A percentile compares a stretch with the other conserved stretches of the same genome.
Conservation (phyloP, 2,329 filamentous ascomycete species). For the Aspergillus fructus region DNA sequence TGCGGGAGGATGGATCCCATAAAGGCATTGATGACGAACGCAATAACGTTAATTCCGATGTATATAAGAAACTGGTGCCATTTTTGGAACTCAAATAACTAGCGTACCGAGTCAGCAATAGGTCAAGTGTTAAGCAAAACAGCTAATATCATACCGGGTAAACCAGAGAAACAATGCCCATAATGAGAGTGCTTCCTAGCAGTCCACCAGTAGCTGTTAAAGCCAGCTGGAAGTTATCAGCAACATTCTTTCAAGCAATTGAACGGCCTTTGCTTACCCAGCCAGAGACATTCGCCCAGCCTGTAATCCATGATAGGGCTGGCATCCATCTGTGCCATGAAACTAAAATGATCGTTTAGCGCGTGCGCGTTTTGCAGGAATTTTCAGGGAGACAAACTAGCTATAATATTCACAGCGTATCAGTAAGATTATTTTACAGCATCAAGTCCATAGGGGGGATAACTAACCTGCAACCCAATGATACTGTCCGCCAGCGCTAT, state of each 20-base stretch:
- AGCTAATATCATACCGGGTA: conserved; percentile 42
- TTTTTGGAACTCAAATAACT: conserved; percentile 53
- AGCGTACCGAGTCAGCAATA: not conserved
- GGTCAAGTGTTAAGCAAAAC: not conserved
- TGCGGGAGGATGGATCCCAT: conserved; percentile 61
- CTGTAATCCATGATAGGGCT: conserved; percentile 67
- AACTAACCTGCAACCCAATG: conserved; percentile 64
- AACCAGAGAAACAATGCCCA: conserved; percentile 64
- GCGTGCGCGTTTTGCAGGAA: not conserved
- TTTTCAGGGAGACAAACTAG: conserved; percentile 36
- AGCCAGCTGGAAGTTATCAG: conserved; percentile 42
- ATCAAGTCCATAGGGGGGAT: not conserved
- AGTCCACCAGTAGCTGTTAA: conserved; percentile 68
- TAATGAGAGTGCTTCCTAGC: conserved; percentile 65
- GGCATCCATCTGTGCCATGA: conserved; percentile 61
- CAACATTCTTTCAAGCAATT: conserved; percentile 1
- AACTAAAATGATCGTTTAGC: conserved; percentile 35
- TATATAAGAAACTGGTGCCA: conserved; percentile 78
- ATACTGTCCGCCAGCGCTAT: conserved; percentile 62
- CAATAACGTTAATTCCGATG: conserved; percentile 60
- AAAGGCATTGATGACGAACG: conserved; percentile 66
- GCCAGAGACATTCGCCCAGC: conserved; percentile 68
- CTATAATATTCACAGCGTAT: conserved; percentile 12
- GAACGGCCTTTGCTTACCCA: conserved; percentile 52
- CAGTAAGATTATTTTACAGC: not conserved